phyloP scores from a whole-genome alignment of 352 stramenopile species.

The Pythium brachiatum region DNA sequence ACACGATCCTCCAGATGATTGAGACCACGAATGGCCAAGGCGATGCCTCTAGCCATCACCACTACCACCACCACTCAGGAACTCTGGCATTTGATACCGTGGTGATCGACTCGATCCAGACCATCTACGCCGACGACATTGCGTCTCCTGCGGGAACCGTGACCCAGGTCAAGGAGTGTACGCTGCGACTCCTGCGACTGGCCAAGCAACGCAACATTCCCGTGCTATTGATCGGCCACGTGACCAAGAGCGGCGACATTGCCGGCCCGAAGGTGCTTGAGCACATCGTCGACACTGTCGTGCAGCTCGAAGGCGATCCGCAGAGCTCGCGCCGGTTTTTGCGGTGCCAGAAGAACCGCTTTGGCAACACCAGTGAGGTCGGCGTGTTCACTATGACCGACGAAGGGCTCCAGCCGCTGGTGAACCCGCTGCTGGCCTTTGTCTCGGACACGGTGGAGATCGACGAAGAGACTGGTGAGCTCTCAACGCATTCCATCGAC shows the following conservation, averaged over 20 bases:
- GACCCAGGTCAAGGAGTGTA: conserved; percentile 95
- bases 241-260: conserved; percentile 97
- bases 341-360: conserved; percentile 95
- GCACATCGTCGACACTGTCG: conserved; percentile 94
- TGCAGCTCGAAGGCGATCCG: conserved; percentile 93
- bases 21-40: conserved; percentile 26
- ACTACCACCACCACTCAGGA: neutral
- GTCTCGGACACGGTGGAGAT: conserved; percentile 40
- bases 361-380: conserved; percentile 95
- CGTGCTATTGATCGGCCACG: conserved; percentile 95
- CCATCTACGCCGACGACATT: conserved; percentile 89
- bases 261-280: conserved; percentile 92
- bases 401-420: conserved; percentile 69
- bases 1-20: conserved; percentile 65
- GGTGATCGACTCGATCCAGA: conserved; percentile 97
- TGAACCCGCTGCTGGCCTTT: conserved; percentile 79
- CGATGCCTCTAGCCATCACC: neutral
- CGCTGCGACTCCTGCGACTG: conserved; percentile 90
- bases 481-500: conserved; percentile 29
- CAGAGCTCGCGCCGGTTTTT: conserved; percentile 87
- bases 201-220: conserved; percentile 91
- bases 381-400: conserved; percentile 95
- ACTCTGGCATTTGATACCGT: conserved; percentile 54
- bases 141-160: conserved; percentile 80
- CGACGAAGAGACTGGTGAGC: conserved; percentile 22